Percentiles rank a stretch among this genome's conserved stretches.
phyloP scores from a whole-genome alignment of 352 stramenopile species.

The Phytophthora europaea region DNA sequence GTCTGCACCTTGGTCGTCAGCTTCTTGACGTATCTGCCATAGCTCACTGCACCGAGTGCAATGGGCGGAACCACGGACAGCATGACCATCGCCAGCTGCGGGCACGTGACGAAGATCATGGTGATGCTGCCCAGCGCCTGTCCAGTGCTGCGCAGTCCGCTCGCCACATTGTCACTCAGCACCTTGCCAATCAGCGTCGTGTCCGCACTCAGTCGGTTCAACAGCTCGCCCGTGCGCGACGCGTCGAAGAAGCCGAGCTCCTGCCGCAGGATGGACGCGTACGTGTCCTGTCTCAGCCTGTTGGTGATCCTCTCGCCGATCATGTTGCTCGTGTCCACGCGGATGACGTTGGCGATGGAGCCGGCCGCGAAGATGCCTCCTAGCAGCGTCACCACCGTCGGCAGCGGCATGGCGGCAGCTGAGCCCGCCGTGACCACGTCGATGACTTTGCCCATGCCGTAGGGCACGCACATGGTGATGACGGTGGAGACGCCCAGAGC shows the following conservation, averaged over 20 bases:
- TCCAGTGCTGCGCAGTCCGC: slow-evolving; percentile 80
- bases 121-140: slow-evolving; percentile 88
- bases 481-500: slow-evolving; percentile 73
- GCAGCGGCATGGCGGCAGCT: slow-evolving; percentile 49
- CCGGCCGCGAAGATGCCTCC: slow-evolving; percentile 76
- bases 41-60: slow-evolving; percentile 87
- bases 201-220: slow-evolving; percentile 93
- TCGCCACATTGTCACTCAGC: slow-evolving; percentile 91
- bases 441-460: slow-evolving; percentile 87
- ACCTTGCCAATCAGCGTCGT: slow-evolving; percentile 93
- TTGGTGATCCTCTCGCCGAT: slow-evolving; percentile 89
- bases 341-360: slow-evolving; percentile 76
- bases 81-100: slow-evolving; percentile 92
- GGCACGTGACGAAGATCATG: slow-evolving; percentile 94
- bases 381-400: slow-evolving; percentile 63
- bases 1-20: slow-evolving; percentile 92
- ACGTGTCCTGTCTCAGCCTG: slow-evolving; percentile 80
- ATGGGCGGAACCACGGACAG: slow-evolving; percentile 93
- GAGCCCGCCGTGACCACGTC: slow-evolving; percentile 70
- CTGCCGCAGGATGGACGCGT: slow-evolving; percentile 85
- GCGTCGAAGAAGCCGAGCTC: slow-evolving; percentile 94
- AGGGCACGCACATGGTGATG: slow-evolving; percentile 83
- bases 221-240: slow-evolving; percentile 90
- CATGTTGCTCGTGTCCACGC: slow-evolving; percentile 87
- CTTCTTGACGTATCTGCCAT: slow-evolving; percentile 90